phyloP scores from a whole-genome alignment of 2,329 filamentous ascomycete species.

The Pseudocercospora vitis region DNA sequence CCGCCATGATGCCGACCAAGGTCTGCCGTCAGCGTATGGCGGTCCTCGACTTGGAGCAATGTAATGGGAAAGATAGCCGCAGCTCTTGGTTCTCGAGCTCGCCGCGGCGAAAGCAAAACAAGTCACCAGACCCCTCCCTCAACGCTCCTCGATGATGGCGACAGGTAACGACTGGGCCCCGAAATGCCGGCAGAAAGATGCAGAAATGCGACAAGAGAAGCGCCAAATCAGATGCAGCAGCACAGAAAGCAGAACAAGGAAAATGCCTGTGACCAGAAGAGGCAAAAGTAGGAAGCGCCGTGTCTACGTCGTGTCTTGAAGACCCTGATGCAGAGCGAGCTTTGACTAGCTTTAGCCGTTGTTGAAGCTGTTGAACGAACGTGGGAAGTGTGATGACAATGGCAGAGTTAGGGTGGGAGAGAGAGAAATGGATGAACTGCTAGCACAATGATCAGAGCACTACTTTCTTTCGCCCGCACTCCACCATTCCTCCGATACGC shows the following conservation, averaged over 20 bases:
- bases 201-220: too few relatives aligned
- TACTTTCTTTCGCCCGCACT: neutral
- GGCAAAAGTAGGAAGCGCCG: neutral
- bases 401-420: neutral
- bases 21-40: slow-evolving; percentile 12
- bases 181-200: neutral
- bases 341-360: too few relatives aligned
- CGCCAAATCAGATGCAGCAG: neutral
- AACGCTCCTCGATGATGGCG: neutral
- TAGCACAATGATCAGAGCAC: too few relatives aligned
- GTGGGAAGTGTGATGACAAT: too few relatives aligned
- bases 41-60: slow-evolving; percentile 3
- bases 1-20: slow-evolving; percentile 17
- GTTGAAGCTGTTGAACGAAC: too few relatives aligned
- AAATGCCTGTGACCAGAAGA: neutral
- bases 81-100: slow-evolving; percentile 6
- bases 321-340: too few relatives aligned
- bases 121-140: neutral
- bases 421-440: neutral
- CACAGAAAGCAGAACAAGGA: neutral
- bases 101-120: slow-evolving; percentile 1
- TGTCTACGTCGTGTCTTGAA: neutral
- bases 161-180: neutral
- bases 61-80: neutral
- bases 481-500: neutral